Evolutionary conservation across 306 rosid species (phyloP), one percentile per base, ranked within the genome.

Genomic region (Styphnolobium japonicum): DNA sequence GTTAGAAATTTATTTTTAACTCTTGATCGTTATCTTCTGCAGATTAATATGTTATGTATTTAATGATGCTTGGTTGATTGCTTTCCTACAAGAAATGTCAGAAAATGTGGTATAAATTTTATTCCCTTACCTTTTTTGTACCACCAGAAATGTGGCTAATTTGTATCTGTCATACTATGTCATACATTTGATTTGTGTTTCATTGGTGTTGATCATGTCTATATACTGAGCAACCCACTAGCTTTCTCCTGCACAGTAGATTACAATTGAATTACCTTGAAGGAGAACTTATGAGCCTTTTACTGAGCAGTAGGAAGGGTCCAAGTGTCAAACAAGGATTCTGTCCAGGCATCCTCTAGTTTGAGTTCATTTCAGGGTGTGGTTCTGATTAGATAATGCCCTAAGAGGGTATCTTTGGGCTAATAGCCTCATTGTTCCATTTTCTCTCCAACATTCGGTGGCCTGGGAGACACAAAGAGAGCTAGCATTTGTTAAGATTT

Each of bases 21-120:
- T 61, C 29, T 69, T 29, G 7, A 34, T 79, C 73, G 10, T 23
- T 57, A 15, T 78, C 76, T 53, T 84, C 25, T 58, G 42, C 69
- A 39, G 60, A 76, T 16, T 21, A 57, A 9, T 71, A 69, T 55
- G 34, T 61, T 75, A 27, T 10, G 34, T 67, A 39, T 27, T 21
- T 53, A 36, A 34, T 64, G 67, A 19, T 65, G 61, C 40, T 31
- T 76, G 5, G 6, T 6, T 39, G 18, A 33, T 21, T 52, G 33
- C 56, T 62, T 45, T 71, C 74, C 49, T 37, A 29, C 40, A 33
- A 2, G 16, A 65, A 29, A 37, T 42, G 43, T 80, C 11, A 10
- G 64, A 34, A 43, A 37, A 43, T 15, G n/a, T 37, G 10, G n/a
- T 9, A 3, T 11, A 40, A 27, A 8, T 33, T 64, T 80, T 14